phyloP scores from a whole-genome alignment of 331 rosid species.

The Ulmus americana region DNA sequence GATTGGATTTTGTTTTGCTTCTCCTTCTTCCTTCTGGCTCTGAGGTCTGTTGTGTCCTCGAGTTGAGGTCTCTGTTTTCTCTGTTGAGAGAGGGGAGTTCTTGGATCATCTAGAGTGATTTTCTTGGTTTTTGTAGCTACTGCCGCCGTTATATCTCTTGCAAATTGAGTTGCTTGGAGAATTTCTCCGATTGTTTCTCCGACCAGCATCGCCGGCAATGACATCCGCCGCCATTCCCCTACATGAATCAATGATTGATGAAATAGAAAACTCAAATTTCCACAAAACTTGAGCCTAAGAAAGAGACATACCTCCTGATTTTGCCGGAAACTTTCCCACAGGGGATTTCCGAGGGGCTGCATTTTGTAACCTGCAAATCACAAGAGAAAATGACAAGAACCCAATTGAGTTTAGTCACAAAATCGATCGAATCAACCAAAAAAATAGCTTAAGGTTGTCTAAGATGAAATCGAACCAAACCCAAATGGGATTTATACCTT shows the following conservation, averaged over 20 bases:
- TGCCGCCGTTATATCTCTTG: conserved; percentile 56
- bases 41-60: conserved; percentile 61
- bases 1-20: conserved; percentile 47
- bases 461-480: neutral
- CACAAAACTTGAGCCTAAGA: neutral
- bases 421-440: neutral
- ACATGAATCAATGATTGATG: neutral
- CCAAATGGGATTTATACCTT: conserved; percentile 33
- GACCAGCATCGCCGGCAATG: conserved; percentile 81
- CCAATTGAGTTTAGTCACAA: conserved; percentile 4
- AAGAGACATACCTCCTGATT: conserved; percentile 45
- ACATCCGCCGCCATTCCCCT: conserved; percentile 80
- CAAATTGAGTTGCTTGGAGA: conserved; percentile 65
- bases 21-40: conserved; percentile 65
- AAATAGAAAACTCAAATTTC: no score
- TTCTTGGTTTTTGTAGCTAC: conserved; percentile 30
- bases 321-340: conserved; percentile 57
- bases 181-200: conserved; percentile 79
- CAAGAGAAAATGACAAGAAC: neutral
- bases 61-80: conserved; percentile 32
- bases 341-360: conserved; percentile 61
- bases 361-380: conserved; percentile 44
- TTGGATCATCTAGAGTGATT: conserved; percentile 47
- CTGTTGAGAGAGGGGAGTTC: conserved; percentile 54
- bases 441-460: neutral